These are phyloP conservation scores for Musa troglodytarum DNA, from an alignment of 176 grass and related monocot species.

Conservation along the genomic window DNA sequence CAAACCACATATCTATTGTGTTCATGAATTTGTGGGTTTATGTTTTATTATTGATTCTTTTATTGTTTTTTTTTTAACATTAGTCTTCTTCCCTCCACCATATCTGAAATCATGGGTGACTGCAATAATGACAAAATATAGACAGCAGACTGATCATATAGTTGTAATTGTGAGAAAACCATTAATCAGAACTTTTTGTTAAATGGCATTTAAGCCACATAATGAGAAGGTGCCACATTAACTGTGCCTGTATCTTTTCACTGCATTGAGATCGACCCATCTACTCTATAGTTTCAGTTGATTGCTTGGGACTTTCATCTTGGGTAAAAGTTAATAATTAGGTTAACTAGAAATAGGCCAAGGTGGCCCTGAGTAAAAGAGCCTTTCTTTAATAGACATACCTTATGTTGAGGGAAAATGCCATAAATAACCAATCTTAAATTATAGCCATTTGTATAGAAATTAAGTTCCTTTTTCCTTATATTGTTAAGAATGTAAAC, in stretches of 20 bases:
- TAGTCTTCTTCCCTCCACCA: background rate
- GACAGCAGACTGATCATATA: background rate
- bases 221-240: background rate
- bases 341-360: no score
- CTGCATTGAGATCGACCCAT: no score
- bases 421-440: background rate
- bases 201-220: background rate
- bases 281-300: no score
- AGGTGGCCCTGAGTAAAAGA: no score
- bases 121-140: background rate
- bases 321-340: no score
- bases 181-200: background rate
- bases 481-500: background rate
- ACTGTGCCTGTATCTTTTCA: background rate
- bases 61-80: no score
- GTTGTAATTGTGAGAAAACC: background rate
- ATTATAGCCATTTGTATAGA: background rate
- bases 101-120: background rate
- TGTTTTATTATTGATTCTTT: no score
- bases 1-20: no score
- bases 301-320: no score
- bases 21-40: no score
- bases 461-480: background rate
- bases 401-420: no score
- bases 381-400: no score